A percentile compares a stretch with the other conserved stretches of the same genome.
Evolutionary conservation across 2,329 filamentous ascomycete genomes (phyloP).

Genomic region (Ascochyta lentis): DNA sequence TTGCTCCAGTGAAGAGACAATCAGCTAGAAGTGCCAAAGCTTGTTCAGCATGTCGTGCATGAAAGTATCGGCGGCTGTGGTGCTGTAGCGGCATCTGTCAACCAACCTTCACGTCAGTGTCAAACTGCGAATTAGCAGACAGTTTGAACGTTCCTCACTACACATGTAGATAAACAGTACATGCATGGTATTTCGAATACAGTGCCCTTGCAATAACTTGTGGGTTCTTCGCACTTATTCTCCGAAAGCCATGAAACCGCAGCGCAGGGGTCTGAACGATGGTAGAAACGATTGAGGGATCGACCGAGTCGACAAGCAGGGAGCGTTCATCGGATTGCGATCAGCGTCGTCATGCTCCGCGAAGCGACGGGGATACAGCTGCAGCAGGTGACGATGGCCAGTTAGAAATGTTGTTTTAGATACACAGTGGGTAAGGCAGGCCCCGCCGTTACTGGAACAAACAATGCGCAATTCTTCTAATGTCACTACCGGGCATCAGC

Average conservation of each 20-base stretch:
- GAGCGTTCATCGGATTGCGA: constrained; percentile 7
- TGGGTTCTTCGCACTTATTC: background rate
- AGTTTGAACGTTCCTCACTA: background rate
- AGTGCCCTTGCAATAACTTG: background rate
- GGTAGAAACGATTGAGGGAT: constrained; percentile 15
- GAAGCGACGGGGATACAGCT: background rate
- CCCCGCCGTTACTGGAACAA: background rate
- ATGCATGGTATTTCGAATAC: background rate
- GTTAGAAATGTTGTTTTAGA: background rate
- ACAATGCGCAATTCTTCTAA: background rate
- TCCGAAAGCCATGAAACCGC: background rate
- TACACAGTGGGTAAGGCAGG: background rate
- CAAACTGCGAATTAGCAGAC: background rate
- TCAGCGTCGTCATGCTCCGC: constrained; percentile 10
- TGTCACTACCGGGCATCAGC: constrained; percentile 2
- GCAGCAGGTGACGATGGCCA: constrained; percentile 8
- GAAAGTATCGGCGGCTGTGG: constrained; percentile 2
- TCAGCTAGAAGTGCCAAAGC: constrained; percentile 4
- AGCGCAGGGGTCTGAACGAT: constrained; percentile 12
- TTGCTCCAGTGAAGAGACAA: constrained; percentile 11
- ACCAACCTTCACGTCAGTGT: background rate
- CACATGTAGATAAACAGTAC: constrained; percentile 7
- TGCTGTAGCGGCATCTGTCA: constrained; percentile 4
- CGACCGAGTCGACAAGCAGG: constrained; percentile 2
- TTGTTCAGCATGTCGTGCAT: constrained; percentile 4